Evolutionary conservation across 495 filamentous ascomycete species (phyloP), one percentile per base, ranked within the genome.

Genomic region (Pseudevernia furfuracea): DNA sequence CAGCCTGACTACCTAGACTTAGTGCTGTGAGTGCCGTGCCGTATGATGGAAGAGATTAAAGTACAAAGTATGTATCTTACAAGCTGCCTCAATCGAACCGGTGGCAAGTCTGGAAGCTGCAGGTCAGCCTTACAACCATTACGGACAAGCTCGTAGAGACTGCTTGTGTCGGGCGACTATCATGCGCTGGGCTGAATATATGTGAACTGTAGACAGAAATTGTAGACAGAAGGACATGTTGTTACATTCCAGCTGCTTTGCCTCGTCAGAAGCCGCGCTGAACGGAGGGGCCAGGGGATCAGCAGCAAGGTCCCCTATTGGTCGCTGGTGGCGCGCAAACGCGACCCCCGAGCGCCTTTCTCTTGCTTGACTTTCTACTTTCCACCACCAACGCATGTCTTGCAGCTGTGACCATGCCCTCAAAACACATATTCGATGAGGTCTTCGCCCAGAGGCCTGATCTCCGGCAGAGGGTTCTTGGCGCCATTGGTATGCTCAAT

Each of bases 401-500:
- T 46, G 34, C 38, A 48, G 11, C 21, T 23, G 44, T 7, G 38
- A 34, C 39, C 3, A 63, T 41, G 38, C 21, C 38, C 5, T 37
- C 32, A 56, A 63, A n/a, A 28, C 44, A 52, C 14, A 10, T 34
- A 6, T 34, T 66, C 12, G 49, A 66, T 25, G 25, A 61, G 15
- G 67, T 63, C 15, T 68, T 68, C 48, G 58, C 59, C 17, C 21
- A 56, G 30, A 63, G 63, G 28, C 43, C 59, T 21, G 63, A 66
- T 11, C 37, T 68, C 6, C 64, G 34, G 8, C 59, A 66, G 17
- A 37, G 48, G 25, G 44, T 68, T 14, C 15, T 53, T 15, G 52
- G 56, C 17, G 53, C 59, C 48, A 48, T 46, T 32, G 41, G 67
- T 68, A 62, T 36, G 36, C 17, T 37, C 36, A 43, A 8, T 28